A percentile compares a stretch with the other conserved stretches of the same genome.
Evolutionary conservation across 768 basidiomycete genomes (phyloP).

Genomic region (Lentinula detonsa): DNA sequence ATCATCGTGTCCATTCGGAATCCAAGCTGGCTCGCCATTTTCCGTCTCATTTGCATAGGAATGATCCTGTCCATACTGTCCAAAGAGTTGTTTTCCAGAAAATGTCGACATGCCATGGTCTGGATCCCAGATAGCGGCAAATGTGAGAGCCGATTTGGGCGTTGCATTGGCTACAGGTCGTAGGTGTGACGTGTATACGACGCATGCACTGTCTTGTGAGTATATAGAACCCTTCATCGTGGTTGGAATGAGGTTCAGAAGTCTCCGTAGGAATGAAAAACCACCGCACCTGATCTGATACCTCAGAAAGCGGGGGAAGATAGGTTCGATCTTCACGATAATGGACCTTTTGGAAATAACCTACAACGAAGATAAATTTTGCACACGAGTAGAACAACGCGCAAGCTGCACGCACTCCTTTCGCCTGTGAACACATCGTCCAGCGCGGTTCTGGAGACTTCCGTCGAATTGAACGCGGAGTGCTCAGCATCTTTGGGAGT

Average conservation of each 20-base stretch:
- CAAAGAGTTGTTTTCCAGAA: conserved; percentile 35
- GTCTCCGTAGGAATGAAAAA: background rate
- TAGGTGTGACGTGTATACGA: conserved; percentile 1
- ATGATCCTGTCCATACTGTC: conserved; percentile 14
- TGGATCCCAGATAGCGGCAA: conserved; percentile 45
- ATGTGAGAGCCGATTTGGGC: conserved; percentile 42
- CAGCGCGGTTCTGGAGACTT: background rate
- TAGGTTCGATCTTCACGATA: background rate
- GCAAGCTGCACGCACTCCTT: background rate
- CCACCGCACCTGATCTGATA: conserved; percentile 2
- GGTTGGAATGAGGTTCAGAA: background rate
- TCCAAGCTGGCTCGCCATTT: background rate
- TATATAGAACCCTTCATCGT: conserved; percentile 6
- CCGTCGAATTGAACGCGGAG: background rate
- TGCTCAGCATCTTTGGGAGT: background rate
- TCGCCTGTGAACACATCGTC: background rate
- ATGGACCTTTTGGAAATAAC: background rate
- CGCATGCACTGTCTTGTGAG: conserved; percentile 8
- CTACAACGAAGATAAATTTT: background rate
- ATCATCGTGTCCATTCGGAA: background rate
- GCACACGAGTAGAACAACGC: background rate
- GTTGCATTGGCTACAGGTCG: background rate
- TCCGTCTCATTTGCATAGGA: background rate
- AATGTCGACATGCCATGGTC: conserved; percentile 44
- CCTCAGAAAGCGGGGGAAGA: conserved; percentile 5